A percentile compares a stretch with the other conserved stretches of the same genome.
phyloP scores from a whole-genome alignment of 1,139 yeast genomes.

The Schwanniomyces etchellsii region DNA sequence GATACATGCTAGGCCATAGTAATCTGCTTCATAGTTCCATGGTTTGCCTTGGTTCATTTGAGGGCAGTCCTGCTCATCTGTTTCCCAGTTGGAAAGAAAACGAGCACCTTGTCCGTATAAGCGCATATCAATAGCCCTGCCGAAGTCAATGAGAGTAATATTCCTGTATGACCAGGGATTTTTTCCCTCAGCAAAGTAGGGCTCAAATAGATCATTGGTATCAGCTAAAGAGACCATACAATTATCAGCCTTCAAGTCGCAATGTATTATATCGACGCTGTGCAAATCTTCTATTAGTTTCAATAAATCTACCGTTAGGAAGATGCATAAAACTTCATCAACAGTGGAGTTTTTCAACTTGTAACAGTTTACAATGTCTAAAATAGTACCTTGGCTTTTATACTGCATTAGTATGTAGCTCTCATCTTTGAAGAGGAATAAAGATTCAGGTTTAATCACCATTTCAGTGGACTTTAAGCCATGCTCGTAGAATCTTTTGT shows the following conservation, averaged over 20 bases:
- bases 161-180: constrained; percentile 53
- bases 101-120: constrained; percentile 44
- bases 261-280: constrained; percentile 64
- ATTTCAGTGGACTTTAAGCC: constrained; percentile 7
- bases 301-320: constrained; percentile 58
- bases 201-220: constrained; percentile 18
- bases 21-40: constrained; percentile 84
- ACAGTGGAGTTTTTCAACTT: constrained; percentile 23
- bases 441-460: constrained; percentile 42
- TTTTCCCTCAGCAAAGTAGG: constrained; percentile 22
- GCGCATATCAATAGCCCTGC: constrained; percentile 70
- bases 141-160: constrained; percentile 72
- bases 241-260: constrained; percentile 83
- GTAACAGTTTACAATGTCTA: constrained; percentile 61
- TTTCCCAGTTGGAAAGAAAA: constrained; percentile 58
- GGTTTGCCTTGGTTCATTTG: constrained; percentile 58
- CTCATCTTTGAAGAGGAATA: constrained; percentile 63
- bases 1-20: constrained; percentile 75
- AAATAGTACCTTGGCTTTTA: constrained; percentile 66
- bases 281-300: constrained; percentile 62
- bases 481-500: constrained; percentile 23
- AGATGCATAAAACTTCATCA: constrained; percentile 64
- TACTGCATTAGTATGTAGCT: constrained; percentile 70
- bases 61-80: constrained; percentile 72
- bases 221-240: constrained; percentile 63